Evolutionary conservation across 345 rosid genomes (phyloP), one percentile per base, ranked within the genome.

Genomic region (Nasturtium officinale): DNA sequence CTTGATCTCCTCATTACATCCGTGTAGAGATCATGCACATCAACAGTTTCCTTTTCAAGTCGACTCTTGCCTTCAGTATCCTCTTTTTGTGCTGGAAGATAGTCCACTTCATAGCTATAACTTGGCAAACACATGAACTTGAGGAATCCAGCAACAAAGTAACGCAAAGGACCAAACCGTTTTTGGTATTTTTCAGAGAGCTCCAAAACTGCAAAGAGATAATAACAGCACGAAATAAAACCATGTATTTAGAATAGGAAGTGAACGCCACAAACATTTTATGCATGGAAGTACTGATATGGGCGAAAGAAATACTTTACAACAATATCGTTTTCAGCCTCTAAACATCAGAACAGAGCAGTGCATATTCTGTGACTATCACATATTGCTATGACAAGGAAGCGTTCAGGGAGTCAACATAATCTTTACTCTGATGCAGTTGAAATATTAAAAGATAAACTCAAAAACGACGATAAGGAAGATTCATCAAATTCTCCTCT

Each of bases 51-150:
- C 26, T 55, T 47, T 23, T 85, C 92, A 55, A 78, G 77, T 6
- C 83, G 72, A 20, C 38, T 72, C 60, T 82, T 85, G 30, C 85
- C 88, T 72, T 90, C 96, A 48, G 33, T 78, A 32, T 90, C 96
- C 71, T 84, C 93, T 82, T 86, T 86, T 66, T 75, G 72, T 65
- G 88, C 99, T 17, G 93, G 96, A 69, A 95, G 88, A 82, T 91
- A 95, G 82, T 95, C 98, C 82, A 95, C 87, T 80, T 95, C 99
- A 52, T 78, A 91, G 86, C 65, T 90, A 82, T 95, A 95, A 77
- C 85, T 95, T n/a, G 99, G 99, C 83, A 95, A 79, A 84, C 99
- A 95, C 50, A 95, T 79, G 77, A 90, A 95, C 83, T 91, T 95
- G 72, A 91, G 87, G 76, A 95, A 86, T 48, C 99, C 99, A 79